Percentiles rank a stretch among this genome's conserved stretches.
Conservation (phyloP, 441 rosid species). For the Mallotus japonicus region DNA sequence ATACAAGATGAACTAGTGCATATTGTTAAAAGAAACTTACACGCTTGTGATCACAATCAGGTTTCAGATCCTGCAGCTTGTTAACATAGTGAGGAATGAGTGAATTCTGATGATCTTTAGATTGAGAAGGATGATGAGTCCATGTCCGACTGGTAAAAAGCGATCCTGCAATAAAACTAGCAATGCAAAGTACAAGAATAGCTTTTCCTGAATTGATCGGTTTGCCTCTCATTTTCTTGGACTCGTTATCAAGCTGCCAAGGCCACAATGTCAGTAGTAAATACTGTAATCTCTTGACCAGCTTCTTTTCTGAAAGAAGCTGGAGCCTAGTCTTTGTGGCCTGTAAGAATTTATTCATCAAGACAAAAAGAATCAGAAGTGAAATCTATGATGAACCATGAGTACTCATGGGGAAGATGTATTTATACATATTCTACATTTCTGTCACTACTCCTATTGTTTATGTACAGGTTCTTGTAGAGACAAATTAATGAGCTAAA, state of each 20-base stretch:
- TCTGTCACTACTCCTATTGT: not conserved
- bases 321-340: constrained; percentile 10
- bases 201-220: constrained; percentile 54
- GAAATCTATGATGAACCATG: not conserved
- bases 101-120: constrained; percentile 31
- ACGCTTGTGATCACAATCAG: constrained; percentile 63
- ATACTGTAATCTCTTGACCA: constrained; percentile 13
- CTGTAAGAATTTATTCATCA: constrained; percentile 16
- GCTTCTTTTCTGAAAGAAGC: constrained; percentile 21
- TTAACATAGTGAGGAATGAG: constrained; percentile 28
- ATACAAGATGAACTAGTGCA: not conserved
- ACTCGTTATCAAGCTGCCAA: constrained; percentile 22
- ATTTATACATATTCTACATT: not conserved
- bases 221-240: constrained; percentile 65
- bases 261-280: constrained; percentile 17
- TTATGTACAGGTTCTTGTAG: too few relatives aligned
- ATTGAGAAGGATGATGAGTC: constrained; percentile 30
- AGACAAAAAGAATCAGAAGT: not conserved
- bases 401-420: not conserved
- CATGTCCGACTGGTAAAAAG: constrained; percentile 50
- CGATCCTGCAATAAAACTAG: constrained; percentile 73
- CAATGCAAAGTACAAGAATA: constrained; percentile 52
- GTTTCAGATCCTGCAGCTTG: constrained; percentile 25
- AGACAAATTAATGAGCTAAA: not conserved
- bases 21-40: constrained; percentile 33